Conservation (phyloP, 108 stramenopile species). For the Pseudonitzschia multistriata region DNA sequence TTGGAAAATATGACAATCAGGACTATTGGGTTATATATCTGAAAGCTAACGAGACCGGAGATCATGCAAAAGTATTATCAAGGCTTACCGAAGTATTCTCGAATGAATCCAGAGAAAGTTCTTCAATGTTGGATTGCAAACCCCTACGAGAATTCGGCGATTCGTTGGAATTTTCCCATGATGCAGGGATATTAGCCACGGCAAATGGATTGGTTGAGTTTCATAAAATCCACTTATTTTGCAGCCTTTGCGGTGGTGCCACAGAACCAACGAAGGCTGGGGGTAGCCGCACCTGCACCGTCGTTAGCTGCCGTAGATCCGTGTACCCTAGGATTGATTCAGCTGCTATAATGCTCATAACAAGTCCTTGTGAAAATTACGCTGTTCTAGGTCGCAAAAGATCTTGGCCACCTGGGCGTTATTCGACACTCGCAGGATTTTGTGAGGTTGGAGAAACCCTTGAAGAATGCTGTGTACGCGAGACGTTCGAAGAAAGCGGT, state of each 20-base stretch:
- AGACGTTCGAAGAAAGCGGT: slow-evolving; percentile 34
- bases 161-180: neutral
- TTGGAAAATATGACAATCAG: slow-evolving; percentile 2
- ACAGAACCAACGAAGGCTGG: slow-evolving; percentile 26
- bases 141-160: slow-evolving; percentile 30
- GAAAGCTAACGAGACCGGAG: neutral
- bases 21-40: slow-evolving; percentile 16
- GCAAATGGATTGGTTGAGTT: slow-evolving; percentile 35
- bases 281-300: slow-evolving; percentile 19
- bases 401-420: slow-evolving; percentile 28
- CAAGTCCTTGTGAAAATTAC: slow-evolving; percentile 25
- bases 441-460: slow-evolving; percentile 34
- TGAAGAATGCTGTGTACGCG: slow-evolving; percentile 27
- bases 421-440: slow-evolving; percentile 38
- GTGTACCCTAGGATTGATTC: slow-evolving; percentile 36
- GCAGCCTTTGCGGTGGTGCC: slow-evolving; percentile 23
- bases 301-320: slow-evolving; percentile 7
- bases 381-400: slow-evolving; percentile 29
- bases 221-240: slow-evolving; percentile 24
- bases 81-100: neutral
- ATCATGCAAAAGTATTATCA: neutral
- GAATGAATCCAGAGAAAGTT: neutral
- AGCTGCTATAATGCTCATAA: slow-evolving; percentile 35
- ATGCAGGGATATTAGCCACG: slow-evolving; percentile 30
- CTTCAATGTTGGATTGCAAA: neutral